Base-by-base conservation (phyloP, 768 basidiomycete species). In the Suillus bovinus region DNA sequence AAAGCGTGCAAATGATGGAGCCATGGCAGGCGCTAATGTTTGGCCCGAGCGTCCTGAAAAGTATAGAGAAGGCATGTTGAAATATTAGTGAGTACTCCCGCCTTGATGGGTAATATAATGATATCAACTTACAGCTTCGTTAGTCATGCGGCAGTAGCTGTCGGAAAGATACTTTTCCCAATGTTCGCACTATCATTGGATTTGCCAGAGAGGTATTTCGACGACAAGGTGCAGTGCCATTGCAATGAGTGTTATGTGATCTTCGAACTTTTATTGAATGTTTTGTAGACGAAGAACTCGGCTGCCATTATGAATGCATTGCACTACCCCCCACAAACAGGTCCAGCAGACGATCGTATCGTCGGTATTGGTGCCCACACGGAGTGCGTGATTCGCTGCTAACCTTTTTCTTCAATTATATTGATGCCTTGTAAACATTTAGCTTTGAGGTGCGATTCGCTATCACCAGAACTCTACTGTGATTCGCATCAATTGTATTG, bases 301-400 rank as follows among this genome's bases (percentile, higher is more conserved):
- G 87, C 89, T 0, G 86, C 87, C 1, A 76, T 86, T 20, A 86
- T 89, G 86, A 80, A 83, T 11, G 67, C 87, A 1, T 73, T 94
- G 29, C 86, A 89, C 71, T 95, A 95, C 68, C 93, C 93, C 2
- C 85, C 89, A 4, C 90, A 91, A 71, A 79, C 75, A 0, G 86
- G 84, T 0, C 74, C 80, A 11, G 60, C 58, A 0, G 61, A 62
- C 20, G 86, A 86, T 46, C 78, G 83, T n/a, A 80, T 87, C 8
- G 84, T 89, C n/a, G 93, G 93, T 0, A 89, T 95, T 60, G 92
- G 93, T 0, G 90, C 91, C 1, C 91, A 93, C 71, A 89, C 87
- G 1, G 89, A 90, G 89, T 90, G 69, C 14, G 50, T 52, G 39
- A 29, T 20, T 58, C 13, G 2, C 22, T 10, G n/a, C 27, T n/a